These are phyloP conservation scores for Sabuloglossum arenarium DNA, from an alignment of 495 filamentous ascomycete species.

Conservation along the genomic window DNA sequence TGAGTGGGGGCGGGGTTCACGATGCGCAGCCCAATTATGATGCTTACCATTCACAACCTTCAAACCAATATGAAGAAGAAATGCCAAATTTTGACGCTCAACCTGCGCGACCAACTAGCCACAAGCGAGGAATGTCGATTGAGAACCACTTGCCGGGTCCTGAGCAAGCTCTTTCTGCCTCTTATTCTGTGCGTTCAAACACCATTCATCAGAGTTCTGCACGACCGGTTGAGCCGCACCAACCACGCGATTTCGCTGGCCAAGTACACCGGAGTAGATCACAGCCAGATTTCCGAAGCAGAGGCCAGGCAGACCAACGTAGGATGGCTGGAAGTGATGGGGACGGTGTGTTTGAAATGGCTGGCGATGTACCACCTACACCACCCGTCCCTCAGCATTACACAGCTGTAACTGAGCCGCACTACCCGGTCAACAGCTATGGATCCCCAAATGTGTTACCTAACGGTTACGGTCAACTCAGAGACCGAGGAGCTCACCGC, in stretches of 20 bases:
- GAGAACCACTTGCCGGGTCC: conserved; percentile 32
- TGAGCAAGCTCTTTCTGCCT: conserved; percentile 21
- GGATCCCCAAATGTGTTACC: conserved; percentile 15
- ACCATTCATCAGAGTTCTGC: conserved; percentile 1
- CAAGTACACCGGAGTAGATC: conserved; percentile 33
- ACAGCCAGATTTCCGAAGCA: conserved; percentile 40
- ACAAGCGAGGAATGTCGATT: conserved; percentile 18
- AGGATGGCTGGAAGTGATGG: neutral
- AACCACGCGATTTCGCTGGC: conserved; percentile 2
- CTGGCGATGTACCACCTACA: conserved; percentile 32
- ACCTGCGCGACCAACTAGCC: conserved; percentile 17
- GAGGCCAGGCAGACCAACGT: conserved; percentile 19
- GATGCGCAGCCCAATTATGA: neutral
- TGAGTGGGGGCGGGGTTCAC: neutral
- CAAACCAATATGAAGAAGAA: conserved; percentile 22
- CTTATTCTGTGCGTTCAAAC: neutral
- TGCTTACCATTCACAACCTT: neutral
- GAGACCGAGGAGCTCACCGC: neutral
- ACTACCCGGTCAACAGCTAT: conserved; percentile 9
- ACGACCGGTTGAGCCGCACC: conserved; percentile 12
- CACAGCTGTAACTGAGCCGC: conserved; percentile 15
- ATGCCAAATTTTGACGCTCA: conserved; percentile 60
- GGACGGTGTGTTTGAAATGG: conserved; percentile 43
- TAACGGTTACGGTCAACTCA: conserved; percentile 11
- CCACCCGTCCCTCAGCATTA: conserved; percentile 18